Evolutionary conservation across 177 flowering plant species (phyloP).

Genomic region (Vitis hybrid): DNA sequence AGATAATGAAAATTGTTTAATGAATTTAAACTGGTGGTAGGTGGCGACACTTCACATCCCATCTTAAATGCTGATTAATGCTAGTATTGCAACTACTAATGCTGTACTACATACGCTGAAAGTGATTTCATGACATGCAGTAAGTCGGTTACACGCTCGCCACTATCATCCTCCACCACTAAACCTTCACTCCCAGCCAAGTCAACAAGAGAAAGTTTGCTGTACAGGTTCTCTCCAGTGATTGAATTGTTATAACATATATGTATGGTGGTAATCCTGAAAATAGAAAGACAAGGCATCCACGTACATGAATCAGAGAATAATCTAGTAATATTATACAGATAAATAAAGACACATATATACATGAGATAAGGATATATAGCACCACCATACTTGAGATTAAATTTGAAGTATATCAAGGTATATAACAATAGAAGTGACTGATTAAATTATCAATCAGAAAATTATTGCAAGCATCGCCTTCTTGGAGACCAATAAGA

Average conservation of each 20-base stretch:
- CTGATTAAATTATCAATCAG: too few species aligned
- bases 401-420: too few species aligned
- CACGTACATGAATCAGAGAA: constrained; percentile 2
- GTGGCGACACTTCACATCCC: too few species aligned
- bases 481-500: background rate
- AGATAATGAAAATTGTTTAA: too few species aligned
- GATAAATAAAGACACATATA: too few species aligned
- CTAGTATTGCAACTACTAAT: too few species aligned
- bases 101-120: constrained; percentile 73
- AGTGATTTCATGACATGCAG: constrained; percentile 92
- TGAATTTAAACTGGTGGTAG: too few species aligned
- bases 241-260: constrained; percentile 69
- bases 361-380: too few species aligned
- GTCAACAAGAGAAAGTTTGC: constrained; percentile 95
- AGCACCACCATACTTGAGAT: too few species aligned
- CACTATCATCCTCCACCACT: constrained; percentile 61
- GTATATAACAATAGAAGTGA: too few species aligned
- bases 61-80: too few species aligned
- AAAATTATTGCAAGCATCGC: background rate
- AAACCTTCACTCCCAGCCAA: constrained; percentile 92
- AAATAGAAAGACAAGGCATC: constrained; percentile 17
- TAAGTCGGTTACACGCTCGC: constrained; percentile 82
- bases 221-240: constrained; percentile 67
- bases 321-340: background rate
- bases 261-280: constrained; percentile 82